phyloP scores from a whole-genome alignment of 2,329 filamentous ascomycete genomes.

The Pseudocercospora eumusae region DNA sequence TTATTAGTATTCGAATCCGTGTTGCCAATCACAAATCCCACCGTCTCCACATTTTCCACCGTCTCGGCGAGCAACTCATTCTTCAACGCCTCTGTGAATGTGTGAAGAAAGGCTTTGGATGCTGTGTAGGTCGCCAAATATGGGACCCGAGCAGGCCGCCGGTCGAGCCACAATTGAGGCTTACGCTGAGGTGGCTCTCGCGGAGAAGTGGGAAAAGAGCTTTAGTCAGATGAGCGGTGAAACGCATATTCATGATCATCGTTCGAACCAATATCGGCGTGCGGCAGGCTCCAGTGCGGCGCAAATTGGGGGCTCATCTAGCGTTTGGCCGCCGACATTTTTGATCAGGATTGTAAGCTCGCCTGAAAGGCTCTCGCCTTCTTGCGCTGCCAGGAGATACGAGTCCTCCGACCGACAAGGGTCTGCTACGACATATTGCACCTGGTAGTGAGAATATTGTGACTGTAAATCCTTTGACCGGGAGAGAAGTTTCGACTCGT shows the following conservation, averaged over 20 bases:
- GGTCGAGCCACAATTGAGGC: constrained; percentile 54
- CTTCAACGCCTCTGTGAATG: constrained; percentile 42
- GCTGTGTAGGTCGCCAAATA: constrained; percentile 48
- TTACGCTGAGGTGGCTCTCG: constrained; percentile 44
- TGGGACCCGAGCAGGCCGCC: constrained; percentile 48
- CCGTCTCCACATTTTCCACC: constrained; percentile 4
- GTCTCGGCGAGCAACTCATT: constrained; percentile 8
- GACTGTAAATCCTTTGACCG: constrained; percentile 42
- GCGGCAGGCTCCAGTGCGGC: not conserved
- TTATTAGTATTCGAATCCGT: constrained; percentile 11
- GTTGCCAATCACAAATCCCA: constrained; percentile 12
- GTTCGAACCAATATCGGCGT: constrained; percentile 44
- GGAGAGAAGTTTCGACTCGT: constrained; percentile 47
- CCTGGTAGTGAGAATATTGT: constrained; percentile 43
- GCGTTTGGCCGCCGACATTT: constrained; percentile 51
- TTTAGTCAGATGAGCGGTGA: constrained; percentile 51
- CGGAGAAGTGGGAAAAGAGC: constrained; percentile 48
- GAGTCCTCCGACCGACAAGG: constrained; percentile 36
- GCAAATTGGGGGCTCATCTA: not conserved
- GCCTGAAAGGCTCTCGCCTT: constrained; percentile 11
- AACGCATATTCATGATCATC: constrained; percentile 51
- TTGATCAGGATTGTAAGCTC: constrained; percentile 56
- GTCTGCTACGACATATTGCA: constrained; percentile 49
- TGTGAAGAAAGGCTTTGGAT: constrained; percentile 49
- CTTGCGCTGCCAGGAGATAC: constrained; percentile 29